Conservation (phyloP, 2,329 filamentous ascomycete species). For the Xylariales sp. region DNA sequence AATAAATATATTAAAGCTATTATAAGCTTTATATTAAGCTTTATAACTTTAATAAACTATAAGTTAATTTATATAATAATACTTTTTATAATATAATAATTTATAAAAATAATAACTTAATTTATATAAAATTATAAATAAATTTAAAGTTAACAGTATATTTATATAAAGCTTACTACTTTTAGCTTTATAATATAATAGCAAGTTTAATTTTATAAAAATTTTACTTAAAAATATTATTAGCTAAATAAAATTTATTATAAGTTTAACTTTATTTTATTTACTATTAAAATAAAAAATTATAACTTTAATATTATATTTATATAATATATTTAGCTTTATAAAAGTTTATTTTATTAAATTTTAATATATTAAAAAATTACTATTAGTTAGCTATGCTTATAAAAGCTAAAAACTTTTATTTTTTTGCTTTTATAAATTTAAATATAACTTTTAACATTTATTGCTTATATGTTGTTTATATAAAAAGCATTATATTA, state of each 20-base stretch:
- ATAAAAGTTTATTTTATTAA: neutral
- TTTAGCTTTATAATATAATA: constrained; percentile 1
- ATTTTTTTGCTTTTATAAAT: neutral
- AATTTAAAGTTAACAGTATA: too few relatives aligned
- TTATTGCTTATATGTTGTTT: neutral
- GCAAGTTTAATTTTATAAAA: neutral
- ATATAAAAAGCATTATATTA: too few relatives aligned
- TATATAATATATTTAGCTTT: too few relatives aligned
- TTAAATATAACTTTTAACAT: neutral
- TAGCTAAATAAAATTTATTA: neutral
- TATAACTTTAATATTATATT: too few relatives aligned
- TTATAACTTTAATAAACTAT: constrained; percentile 3
- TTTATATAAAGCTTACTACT: neutral
- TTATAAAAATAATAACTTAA: too few relatives aligned
- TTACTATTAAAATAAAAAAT: neutral
- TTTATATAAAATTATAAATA: too few relatives aligned
- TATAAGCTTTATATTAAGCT: too few relatives aligned
- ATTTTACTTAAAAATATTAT: constrained; percentile 13
- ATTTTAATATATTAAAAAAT: constrained; percentile 7
- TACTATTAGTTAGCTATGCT: too few relatives aligned
- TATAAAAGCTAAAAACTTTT: too few relatives aligned
- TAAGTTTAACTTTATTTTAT: neutral
- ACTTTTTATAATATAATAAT: neutral
- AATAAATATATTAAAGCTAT: too few relatives aligned
- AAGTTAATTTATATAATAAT: constrained; percentile 12